phyloP scores from a whole-genome alignment of 768 basidiomycete species.

The Pulveroboletus sp. region DNA sequence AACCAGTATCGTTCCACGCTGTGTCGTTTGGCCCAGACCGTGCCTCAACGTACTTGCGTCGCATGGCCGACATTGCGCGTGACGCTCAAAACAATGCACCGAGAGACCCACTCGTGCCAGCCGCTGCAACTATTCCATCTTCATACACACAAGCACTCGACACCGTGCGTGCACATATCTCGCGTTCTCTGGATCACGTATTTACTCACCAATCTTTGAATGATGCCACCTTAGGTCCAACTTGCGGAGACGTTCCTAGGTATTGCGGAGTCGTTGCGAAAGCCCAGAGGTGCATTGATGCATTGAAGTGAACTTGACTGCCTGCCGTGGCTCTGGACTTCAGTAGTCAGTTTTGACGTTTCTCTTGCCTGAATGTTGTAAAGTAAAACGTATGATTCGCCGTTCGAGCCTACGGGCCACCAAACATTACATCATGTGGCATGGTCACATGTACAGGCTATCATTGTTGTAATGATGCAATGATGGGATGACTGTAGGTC shows the following conservation, averaged over 20 bases:
- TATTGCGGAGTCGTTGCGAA: slow-evolving; percentile 54
- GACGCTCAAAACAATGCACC: slow-evolving; percentile 45
- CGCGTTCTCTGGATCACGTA: not conserved
- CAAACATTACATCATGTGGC: too few relatives aligned
- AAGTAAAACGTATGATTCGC: too few relatives aligned
- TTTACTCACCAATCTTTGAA: not conserved
- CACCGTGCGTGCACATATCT: slow-evolving; percentile 36
- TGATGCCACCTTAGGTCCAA: slow-evolving; percentile 38
- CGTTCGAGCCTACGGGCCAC: too few relatives aligned
- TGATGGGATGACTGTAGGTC: too few relatives aligned
- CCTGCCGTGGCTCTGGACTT: not conserved
- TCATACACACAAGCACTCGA: slow-evolving; percentile 50
- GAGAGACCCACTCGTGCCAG: slow-evolving; percentile 35
- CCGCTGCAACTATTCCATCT: slow-evolving; percentile 35
- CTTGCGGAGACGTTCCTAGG: slow-evolving; percentile 56
- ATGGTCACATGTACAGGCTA: too few relatives aligned
- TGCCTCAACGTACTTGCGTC: slow-evolving; percentile 30
- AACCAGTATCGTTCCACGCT: slow-evolving; percentile 54
- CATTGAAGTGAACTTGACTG: slow-evolving; percentile 12
- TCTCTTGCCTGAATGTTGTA: not conserved
- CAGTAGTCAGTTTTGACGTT: too few relatives aligned
- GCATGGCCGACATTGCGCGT: slow-evolving; percentile 50
- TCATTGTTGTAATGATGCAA: too few relatives aligned
- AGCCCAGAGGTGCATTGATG: slow-evolving; percentile 50
- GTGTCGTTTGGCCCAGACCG: slow-evolving; percentile 49